Conservation (phyloP, 345 rosid genomes). For the Combretum micranthum region DNA sequence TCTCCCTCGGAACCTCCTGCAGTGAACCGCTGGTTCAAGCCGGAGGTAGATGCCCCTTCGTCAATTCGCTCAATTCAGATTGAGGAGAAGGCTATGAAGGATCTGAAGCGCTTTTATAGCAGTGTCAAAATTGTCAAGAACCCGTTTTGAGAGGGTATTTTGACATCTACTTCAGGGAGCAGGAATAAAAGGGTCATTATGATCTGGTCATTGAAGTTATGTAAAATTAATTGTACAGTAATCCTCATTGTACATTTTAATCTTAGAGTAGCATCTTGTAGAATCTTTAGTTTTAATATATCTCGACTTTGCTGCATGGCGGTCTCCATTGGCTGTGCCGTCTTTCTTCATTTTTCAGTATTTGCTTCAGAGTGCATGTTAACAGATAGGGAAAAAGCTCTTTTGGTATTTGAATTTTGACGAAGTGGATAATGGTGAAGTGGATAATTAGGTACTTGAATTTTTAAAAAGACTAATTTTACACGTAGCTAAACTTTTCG, state of each 20-base stretch:
- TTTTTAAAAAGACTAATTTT: too few species aligned
- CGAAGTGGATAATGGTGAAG: too few species aligned
- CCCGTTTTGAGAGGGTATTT: slow-evolving; percentile 23
- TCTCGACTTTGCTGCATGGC: not conserved
- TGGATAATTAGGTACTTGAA: too few species aligned
- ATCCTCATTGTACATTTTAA: too few species aligned
- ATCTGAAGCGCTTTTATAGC: slow-evolving; percentile 80
- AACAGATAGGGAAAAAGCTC: too few species aligned
- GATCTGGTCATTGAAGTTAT: slow-evolving; percentile 4
- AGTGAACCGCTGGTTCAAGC: slow-evolving; percentile 89
- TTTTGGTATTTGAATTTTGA: too few species aligned
- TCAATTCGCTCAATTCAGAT: slow-evolving; percentile 86
- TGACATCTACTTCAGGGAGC: slow-evolving; percentile 4
- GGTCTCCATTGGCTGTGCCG: too few species aligned
- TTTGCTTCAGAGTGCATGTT: too few species aligned
- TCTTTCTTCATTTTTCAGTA: too few species aligned
- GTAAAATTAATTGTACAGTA: slow-evolving; percentile 34
- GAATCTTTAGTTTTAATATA: not conserved
- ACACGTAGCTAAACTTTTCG: too few species aligned
- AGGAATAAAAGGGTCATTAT: slow-evolving; percentile 1
- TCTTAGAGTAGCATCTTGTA: too few species aligned
- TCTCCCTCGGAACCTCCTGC: slow-evolving; percentile 85
- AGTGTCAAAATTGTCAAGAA: slow-evolving; percentile 76
- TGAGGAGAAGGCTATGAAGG: slow-evolving; percentile 94
- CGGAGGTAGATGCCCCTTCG: slow-evolving; percentile 62